These are phyloP conservation scores for Dendrobium catenatum DNA, from an alignment of 106 monocot genomes.

Conservation along the genomic window DNA sequence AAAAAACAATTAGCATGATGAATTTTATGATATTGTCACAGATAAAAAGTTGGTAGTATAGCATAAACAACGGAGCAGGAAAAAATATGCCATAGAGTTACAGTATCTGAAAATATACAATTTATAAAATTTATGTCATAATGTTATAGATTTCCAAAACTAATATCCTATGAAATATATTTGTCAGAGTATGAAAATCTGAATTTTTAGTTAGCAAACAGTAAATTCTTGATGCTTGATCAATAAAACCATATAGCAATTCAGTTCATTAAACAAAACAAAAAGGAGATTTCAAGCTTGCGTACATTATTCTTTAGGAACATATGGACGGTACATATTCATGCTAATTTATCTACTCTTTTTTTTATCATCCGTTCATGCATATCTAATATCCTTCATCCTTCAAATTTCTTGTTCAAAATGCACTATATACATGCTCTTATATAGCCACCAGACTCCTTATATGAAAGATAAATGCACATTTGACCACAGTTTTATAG, in stretches of 20 bases:
- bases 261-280: neutral
- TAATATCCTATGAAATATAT: neutral
- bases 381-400: too few species aligned
- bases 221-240: neutral
- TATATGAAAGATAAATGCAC: too few species aligned
- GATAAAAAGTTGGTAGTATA: constrained; percentile 1
- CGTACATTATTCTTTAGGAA: neutral
- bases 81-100: neutral
- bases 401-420: too few species aligned
- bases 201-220: neutral
- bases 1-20: neutral
- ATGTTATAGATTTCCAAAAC: neutral
- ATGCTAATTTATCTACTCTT: neutral
- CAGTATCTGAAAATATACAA: neutral
- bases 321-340: neutral
- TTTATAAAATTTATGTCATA: neutral
- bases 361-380: too few species aligned
- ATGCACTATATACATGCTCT: too few species aligned
- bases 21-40: neutral
- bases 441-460: too few species aligned
- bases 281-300: neutral
- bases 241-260: neutral
- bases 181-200: neutral
- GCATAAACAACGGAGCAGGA: neutral
- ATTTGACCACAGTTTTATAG: too few species aligned